Evolutionary conservation across 192 early-diverging fungal species (phyloP).

Genomic region (Chytriomyces confervae): DNA sequence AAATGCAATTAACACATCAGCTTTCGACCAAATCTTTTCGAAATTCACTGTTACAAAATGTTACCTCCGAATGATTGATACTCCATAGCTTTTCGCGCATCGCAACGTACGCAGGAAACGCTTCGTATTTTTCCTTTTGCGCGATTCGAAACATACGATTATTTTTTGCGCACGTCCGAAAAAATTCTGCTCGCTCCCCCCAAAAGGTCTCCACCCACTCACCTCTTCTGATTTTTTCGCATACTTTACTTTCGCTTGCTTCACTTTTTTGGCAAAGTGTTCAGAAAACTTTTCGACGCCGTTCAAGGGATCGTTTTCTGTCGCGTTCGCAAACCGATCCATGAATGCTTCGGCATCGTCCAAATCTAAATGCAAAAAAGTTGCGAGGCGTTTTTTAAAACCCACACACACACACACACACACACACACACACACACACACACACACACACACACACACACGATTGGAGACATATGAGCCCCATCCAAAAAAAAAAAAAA

Average conservation of each 20-base stretch:
- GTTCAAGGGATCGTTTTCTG: neutral
- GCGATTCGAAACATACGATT: too few relatives aligned
- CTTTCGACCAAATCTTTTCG: too few relatives aligned
- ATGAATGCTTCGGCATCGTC: neutral
- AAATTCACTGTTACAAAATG: too few relatives aligned
- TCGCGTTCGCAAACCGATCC: neutral
- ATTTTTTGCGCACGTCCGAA: neutral
- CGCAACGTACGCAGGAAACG: neutral
- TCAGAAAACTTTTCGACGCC: neutral
- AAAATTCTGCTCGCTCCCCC: neutral
- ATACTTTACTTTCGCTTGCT: neutral
- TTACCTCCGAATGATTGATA: slow-evolving; percentile 2
- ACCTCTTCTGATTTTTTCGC: neutral
- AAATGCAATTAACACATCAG: too few relatives aligned
- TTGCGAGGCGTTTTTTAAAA: neutral
- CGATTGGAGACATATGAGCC: too few relatives aligned
- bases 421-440: too few relatives aligned
- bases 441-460: too few relatives aligned
- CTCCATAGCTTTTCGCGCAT: neutral
- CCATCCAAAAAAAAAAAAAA: neutral
- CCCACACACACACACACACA: too few relatives aligned
- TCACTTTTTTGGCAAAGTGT: neutral
- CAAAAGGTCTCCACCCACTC: neutral
- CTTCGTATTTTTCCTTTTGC: neutral
- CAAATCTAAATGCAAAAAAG: neutral